Percentiles rank a stretch among this genome's conserved stretches.
Conservation (phyloP, 352 stramenopile genomes). For the Blastocystis sp. region DNA sequence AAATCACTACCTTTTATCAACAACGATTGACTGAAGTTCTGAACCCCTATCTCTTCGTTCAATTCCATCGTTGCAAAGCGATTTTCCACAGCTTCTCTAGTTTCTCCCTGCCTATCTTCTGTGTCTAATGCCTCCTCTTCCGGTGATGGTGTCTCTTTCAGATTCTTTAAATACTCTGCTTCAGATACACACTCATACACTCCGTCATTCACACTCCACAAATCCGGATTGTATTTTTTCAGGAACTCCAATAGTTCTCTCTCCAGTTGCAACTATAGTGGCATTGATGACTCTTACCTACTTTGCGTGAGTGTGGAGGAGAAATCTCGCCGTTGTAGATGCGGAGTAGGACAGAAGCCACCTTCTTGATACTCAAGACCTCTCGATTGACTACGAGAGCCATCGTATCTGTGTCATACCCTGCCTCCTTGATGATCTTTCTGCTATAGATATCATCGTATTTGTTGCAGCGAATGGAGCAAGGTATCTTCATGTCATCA, state of each 20-base stretch:
- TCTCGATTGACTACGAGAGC: background rate
- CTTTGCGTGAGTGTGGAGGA: background rate
- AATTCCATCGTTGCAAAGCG: background rate
- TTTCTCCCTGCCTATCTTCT: too few species aligned
- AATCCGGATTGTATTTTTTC: constrained; percentile 38
- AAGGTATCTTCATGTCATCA: background rate
- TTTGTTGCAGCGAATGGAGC: constrained; percentile 50
- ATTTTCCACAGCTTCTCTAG: background rate
- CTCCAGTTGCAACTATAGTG: constrained; percentile 1
- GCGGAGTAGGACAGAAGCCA: background rate
- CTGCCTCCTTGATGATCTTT: background rate
- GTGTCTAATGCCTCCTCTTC: too few species aligned
- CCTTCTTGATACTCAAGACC: background rate
- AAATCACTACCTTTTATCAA: background rate
- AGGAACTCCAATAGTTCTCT: background rate
- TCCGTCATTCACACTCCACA: constrained; percentile 6
- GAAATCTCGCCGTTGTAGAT: background rate
- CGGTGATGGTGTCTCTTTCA: too few species aligned
- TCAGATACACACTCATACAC: constrained; percentile 15
- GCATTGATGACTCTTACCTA: background rate
- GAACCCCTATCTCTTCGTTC: background rate
- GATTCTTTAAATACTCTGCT: background rate
- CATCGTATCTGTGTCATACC: background rate
- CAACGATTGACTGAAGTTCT: background rate
- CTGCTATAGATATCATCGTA: constrained; percentile 52